phyloP scores from a whole-genome alignment of 1,284 basidiomycete species.

The Schizophyllum commune region DNA sequence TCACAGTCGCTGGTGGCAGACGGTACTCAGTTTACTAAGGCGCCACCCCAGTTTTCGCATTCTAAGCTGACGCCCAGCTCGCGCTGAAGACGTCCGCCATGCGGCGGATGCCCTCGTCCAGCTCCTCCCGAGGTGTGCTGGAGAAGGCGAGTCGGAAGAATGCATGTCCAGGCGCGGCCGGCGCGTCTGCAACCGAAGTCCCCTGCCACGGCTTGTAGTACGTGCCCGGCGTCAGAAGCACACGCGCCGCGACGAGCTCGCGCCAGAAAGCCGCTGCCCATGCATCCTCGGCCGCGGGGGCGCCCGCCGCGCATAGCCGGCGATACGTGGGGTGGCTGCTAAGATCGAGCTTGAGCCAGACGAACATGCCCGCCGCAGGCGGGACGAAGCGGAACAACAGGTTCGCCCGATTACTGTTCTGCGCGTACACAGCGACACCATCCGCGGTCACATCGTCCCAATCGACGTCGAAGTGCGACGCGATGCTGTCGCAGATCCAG shows the following conservation, averaged over 20 bases:
- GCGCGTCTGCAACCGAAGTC: not conserved
- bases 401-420: not conserved
- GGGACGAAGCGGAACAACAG: not conserved
- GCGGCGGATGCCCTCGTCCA: not conserved
- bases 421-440: not conserved
- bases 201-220: not conserved
- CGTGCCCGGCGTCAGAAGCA: not conserved
- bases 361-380: not conserved
- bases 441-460: not conserved
- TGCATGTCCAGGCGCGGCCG: not conserved
- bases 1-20: too few species aligned
- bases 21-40: too few species aligned
- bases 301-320: not conserved
- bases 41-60: too few species aligned
- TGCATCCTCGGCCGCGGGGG: not conserved
- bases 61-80: not conserved
- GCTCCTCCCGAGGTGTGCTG: not conserved
- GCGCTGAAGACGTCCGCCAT: not conserved
- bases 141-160: not conserved
- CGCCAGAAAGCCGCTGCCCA: not conserved
- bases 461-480: not conserved
- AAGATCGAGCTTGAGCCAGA: not conserved
- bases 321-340: not conserved
- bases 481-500: not conserved
- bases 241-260: not conserved